Conservation (phyloP, 495 filamentous ascomycete species). For the Hypoxylon crocopeplum region DNA sequence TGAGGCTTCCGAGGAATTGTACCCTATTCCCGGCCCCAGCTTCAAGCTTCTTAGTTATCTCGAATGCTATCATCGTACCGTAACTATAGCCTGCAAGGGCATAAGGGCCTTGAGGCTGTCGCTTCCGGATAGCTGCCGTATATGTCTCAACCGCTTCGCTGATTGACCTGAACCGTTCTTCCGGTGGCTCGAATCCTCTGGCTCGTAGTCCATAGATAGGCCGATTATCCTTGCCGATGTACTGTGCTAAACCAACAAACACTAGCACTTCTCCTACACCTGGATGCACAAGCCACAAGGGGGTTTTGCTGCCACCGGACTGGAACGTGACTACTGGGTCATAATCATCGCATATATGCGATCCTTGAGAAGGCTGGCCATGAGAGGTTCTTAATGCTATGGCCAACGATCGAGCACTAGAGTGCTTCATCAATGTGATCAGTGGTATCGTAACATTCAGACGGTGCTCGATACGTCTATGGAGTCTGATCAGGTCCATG, state of each 20-base stretch:
- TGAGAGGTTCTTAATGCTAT: constrained; percentile 9
- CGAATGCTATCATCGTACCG: constrained; percentile 62
- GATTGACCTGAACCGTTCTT: constrained; percentile 43
- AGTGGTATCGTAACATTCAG: constrained; percentile 45
- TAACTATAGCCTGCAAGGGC: constrained; percentile 62
- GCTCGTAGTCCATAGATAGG: constrained; percentile 61
- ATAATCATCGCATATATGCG: constrained; percentile 38
- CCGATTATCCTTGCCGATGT: constrained; percentile 49
- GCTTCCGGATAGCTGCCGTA: constrained; percentile 48
- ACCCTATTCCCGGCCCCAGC: constrained; percentile 43
- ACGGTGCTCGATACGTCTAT: constrained; percentile 27
- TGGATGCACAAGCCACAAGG: constrained; percentile 64
- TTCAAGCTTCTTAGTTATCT: constrained; percentile 56
- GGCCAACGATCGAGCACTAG: constrained; percentile 47
- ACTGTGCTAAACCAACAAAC: constrained; percentile 56
- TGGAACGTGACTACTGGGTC: constrained; percentile 55
- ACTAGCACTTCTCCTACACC: constrained; percentile 63
- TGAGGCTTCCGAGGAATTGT: constrained; percentile 46
- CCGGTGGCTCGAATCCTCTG: constrained; percentile 53
- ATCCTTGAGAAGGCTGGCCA: not conserved
- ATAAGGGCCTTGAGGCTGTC: constrained; percentile 63
- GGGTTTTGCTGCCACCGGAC: constrained; percentile 48
- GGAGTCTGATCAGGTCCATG: constrained; percentile 50
- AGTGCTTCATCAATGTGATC: constrained; percentile 51
- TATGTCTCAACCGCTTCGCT: constrained; percentile 50